Conservation (phyloP, 257 asterid species). For the Capsicum rhomboideum region DNA sequence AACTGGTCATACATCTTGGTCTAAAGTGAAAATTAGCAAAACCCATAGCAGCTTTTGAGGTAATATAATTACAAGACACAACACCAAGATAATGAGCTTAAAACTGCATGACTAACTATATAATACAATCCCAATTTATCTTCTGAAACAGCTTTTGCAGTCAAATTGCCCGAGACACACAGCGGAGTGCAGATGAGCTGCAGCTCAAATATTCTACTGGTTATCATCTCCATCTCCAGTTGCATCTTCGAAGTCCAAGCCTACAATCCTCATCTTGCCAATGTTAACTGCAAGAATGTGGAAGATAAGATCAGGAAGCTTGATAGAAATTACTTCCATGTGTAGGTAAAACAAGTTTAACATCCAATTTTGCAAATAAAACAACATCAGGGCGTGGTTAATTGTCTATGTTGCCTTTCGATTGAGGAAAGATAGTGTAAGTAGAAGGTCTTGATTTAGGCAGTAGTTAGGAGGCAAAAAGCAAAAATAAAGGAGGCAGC, state of each 20-base stretch:
- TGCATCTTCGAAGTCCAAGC: slow-evolving; percentile 53
- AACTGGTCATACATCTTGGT: background rate
- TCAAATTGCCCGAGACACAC: background rate
- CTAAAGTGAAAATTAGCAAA: background rate
- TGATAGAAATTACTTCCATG: background rate
- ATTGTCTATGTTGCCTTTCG: background rate
- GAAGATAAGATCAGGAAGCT: background rate
- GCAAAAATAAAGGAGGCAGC: background rate
- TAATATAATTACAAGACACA: background rate
- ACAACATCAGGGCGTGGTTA: background rate
- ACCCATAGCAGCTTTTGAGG: background rate
- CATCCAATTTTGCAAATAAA: background rate
- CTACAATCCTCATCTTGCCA: slow-evolving; percentile 74
- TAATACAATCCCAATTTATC: background rate
- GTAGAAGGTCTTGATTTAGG: background rate
- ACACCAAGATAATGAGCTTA: background rate
- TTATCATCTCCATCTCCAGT: slow-evolving; percentile 21
- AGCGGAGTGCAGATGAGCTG: background rate
- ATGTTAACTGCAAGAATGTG: slow-evolving; percentile 58
- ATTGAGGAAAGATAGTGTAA: background rate
- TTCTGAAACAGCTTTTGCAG: background rate
- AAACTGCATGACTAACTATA: background rate
- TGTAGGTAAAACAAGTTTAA: background rate
- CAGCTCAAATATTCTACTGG: slow-evolving; percentile 9
- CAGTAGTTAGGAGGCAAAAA: background rate